These are phyloP conservation scores for Noccaea caerulescens DNA, from an alignment of 345 rosid genomes.

Conservation along the genomic window DNA sequence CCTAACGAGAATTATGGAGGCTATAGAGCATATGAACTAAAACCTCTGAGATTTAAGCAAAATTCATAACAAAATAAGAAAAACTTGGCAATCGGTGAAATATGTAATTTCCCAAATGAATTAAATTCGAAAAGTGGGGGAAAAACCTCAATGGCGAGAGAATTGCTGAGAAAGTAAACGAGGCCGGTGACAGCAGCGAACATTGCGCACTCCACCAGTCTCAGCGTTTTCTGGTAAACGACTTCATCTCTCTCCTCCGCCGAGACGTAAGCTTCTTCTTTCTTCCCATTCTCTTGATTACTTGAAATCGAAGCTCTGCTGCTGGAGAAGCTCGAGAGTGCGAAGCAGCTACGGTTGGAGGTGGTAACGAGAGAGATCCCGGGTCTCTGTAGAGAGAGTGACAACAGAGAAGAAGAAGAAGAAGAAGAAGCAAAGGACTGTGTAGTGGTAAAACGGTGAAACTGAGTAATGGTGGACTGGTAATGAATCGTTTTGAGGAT, in stretches of 20 bases:
- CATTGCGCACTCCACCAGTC: slow-evolving; percentile 95
- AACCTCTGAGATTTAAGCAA: background rate
- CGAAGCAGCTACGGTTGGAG: slow-evolving; percentile 44
- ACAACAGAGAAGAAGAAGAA: slow-evolving; percentile 10
- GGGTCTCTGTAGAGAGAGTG: slow-evolving; percentile 23
- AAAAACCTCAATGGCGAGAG: slow-evolving; percentile 84
- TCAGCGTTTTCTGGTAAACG: slow-evolving; percentile 71
- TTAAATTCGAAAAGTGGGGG: background rate
- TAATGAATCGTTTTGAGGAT: slow-evolving; percentile 51
- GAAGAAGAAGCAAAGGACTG: slow-evolving; percentile 36
- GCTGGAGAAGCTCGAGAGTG: slow-evolving; percentile 50
- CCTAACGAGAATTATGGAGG: background rate
- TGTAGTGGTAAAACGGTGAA: slow-evolving; percentile 29
- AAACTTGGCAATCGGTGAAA: background rate
- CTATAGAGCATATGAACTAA: background rate
- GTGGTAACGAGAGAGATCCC: slow-evolving; percentile 40
- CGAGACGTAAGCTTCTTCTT: slow-evolving; percentile 31
- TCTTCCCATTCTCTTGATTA: slow-evolving; percentile 45
- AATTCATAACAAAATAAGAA: background rate
- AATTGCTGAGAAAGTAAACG: slow-evolving; percentile 87
- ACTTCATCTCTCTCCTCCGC: slow-evolving; percentile 53
- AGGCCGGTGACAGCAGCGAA: slow-evolving; percentile 88
- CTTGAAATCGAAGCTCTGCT: slow-evolving; percentile 40
- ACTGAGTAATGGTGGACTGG: slow-evolving; percentile 37
- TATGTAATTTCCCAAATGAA: background rate